Conservation (phyloP, 148 eudicot species). For the Chenopodium formosanum region DNA sequence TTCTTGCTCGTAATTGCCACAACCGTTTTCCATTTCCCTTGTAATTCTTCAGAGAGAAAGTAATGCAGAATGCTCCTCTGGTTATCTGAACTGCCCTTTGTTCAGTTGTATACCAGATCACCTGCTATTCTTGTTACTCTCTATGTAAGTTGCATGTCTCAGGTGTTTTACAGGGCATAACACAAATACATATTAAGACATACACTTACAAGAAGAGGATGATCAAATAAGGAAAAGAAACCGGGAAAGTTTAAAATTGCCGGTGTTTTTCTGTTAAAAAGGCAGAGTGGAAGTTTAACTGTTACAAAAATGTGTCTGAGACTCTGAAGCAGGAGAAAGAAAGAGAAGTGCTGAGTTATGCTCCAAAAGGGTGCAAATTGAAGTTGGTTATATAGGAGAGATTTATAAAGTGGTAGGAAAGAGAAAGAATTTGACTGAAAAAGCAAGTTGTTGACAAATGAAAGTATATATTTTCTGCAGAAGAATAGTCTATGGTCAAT, state of each 20-base stretch:
- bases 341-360: constrained; percentile 1
- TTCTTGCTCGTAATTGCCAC: constrained; percentile 24
- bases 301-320: background rate
- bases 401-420: constrained; percentile 11
- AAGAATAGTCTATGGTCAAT: constrained; percentile 58
- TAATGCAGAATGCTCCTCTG: background rate
- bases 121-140: background rate
- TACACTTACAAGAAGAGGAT: background rate
- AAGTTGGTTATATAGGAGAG: constrained; percentile 22
- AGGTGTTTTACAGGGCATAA: background rate
- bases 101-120: background rate
- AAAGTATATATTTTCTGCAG: constrained; percentile 11
- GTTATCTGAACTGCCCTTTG: background rate
- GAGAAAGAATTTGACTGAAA: constrained; percentile 52
- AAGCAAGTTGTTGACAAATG: constrained; percentile 38
- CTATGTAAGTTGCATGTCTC: constrained; percentile 13
- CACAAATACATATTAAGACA: background rate
- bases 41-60: background rate
- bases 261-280: background rate
- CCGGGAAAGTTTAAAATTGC: background rate
- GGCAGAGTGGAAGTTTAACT: constrained; percentile 2
- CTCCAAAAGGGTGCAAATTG: constrained; percentile 13
- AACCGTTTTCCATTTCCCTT: constrained; percentile 36
- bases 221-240: background rate
- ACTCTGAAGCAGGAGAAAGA: background rate